phyloP scores from a whole-genome alignment of 805 yeast genomes.

The Ogataea polymorpha region DNA sequence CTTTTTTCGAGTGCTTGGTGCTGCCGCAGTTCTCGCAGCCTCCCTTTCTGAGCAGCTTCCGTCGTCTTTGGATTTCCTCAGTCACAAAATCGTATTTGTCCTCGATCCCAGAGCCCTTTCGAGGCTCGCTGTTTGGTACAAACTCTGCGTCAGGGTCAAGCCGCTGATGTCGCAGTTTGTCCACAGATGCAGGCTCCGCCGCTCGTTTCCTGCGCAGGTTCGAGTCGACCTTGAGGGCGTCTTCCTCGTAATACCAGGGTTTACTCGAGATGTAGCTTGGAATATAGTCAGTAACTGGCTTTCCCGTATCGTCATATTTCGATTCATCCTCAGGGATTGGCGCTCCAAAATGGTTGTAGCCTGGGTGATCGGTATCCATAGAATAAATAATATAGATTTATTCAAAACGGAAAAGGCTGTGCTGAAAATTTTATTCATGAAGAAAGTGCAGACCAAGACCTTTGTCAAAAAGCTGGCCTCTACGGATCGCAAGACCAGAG shows the following conservation, averaged over 20 bases:
- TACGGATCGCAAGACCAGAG: slow-evolving; percentile 72
- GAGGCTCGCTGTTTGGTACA: slow-evolving; percentile 49
- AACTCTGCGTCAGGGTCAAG: slow-evolving; percentile 37
- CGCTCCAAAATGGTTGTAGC: slow-evolving; percentile 8
- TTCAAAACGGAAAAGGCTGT: slow-evolving; percentile 3
- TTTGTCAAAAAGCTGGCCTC: slow-evolving; percentile 84
- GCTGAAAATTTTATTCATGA: slow-evolving; percentile 12
- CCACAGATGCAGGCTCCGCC: slow-evolving; percentile 29
- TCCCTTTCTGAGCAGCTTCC: slow-evolving; percentile 2
- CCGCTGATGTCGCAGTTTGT: slow-evolving; percentile 59
- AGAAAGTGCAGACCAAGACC: slow-evolving; percentile 37
- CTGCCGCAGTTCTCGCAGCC: slow-evolving; percentile 60
- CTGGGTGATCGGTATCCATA: slow-evolving; percentile 12
- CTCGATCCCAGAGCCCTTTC: slow-evolving; percentile 52
- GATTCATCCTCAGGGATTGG: slow-evolving; percentile 16
- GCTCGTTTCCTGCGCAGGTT: slow-evolving; percentile 27
- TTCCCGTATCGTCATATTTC: slow-evolving; percentile 33
- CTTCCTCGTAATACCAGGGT: slow-evolving; percentile 39
- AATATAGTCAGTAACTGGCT: slow-evolving; percentile 37
- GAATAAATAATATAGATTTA: background rate
- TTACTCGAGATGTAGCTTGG: slow-evolving; percentile 39
- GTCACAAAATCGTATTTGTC: slow-evolving; percentile 38
- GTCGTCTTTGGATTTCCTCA: slow-evolving; percentile 8
- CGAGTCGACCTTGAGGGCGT: slow-evolving; percentile 26
- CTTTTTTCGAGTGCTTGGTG: slow-evolving; percentile 44